Conservation (phyloP, 2,329 filamentous ascomycete genomes). For the Calonectria naviculata region DNA sequence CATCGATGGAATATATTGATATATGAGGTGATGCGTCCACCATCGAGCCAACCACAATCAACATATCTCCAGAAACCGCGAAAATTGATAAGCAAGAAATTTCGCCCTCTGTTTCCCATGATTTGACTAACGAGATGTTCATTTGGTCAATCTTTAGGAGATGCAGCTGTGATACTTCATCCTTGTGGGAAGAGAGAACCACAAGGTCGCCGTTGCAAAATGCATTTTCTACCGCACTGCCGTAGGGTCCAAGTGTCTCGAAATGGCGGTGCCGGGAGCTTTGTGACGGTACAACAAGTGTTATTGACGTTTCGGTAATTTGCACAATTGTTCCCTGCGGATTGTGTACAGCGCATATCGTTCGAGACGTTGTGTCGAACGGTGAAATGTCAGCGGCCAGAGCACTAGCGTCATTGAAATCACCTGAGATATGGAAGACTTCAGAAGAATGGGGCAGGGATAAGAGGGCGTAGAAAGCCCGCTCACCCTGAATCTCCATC, state of each 20-base stretch:
- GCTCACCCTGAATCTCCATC: conserved; percentile 28
- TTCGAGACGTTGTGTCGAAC: conserved; percentile 65
- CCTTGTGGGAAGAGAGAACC: conserved; percentile 55
- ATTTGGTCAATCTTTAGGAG: conserved; percentile 50
- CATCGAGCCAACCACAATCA: conserved; percentile 50
- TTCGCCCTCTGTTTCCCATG: conserved; percentile 56
- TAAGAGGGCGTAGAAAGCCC: conserved; percentile 53
- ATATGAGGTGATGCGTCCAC: conserved; percentile 47
- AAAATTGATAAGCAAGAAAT: conserved; percentile 60
- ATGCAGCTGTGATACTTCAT: conserved; percentile 51
- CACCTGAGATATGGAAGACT: conserved; percentile 59
- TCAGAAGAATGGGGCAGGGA: conserved; percentile 61
- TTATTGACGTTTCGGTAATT: conserved; percentile 62
- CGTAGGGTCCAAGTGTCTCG: not conserved
- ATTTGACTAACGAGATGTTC: conserved; percentile 40
- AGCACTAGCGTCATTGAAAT: conserved; percentile 59
- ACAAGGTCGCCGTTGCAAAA: conserved; percentile 51
- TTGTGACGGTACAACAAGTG: conserved; percentile 48
- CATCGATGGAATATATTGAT: conserved; percentile 43
- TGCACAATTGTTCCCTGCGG: conserved; percentile 58
- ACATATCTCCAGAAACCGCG: conserved; percentile 35
- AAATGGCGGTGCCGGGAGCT: conserved; percentile 46
- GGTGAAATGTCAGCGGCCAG: conserved; percentile 51
- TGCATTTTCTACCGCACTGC: conserved; percentile 54
- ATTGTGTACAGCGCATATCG: conserved; percentile 57